Percentiles rank a stretch among this genome's conserved stretches.
phyloP scores from a whole-genome alignment of 2,329 filamentous ascomycete genomes.

The Ophiostoma novo-ulmi region DNA sequence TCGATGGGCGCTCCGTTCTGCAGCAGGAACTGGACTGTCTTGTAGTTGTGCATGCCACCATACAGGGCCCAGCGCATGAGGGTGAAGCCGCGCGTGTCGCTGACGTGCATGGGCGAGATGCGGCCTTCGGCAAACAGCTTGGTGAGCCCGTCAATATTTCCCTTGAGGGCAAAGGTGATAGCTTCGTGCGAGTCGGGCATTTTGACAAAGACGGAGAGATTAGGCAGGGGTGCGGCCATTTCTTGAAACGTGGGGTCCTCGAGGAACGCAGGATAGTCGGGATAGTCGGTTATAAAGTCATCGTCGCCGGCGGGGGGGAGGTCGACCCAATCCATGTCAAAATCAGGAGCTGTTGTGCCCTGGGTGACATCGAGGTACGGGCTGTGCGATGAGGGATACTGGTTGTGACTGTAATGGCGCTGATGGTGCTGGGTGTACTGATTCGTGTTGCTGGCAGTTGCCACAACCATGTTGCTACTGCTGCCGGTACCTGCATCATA shows the following conservation, averaged over 20 bases:
- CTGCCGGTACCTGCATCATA: neutral
- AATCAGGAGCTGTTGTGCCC: neutral
- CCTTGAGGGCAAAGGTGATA: constrained; percentile 7
- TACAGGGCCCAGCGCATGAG: constrained; percentile 8
- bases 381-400: neutral
- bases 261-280: neutral
- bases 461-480: neutral
- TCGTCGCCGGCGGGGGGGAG: neutral
- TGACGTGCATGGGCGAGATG: neutral
- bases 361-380: neutral
- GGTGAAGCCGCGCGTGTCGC: constrained; percentile 8
- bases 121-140: neutral
- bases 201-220: neutral
- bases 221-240: neutral
- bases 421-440: neutral
- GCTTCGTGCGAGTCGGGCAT: neutral
- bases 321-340: constrained; percentile 3
- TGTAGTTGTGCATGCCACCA: constrained; percentile 12
- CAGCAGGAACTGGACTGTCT: neutral
- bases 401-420: neutral
- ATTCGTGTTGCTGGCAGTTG: neutral
- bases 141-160: neutral
- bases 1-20: neutral
- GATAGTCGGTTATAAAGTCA: neutral
- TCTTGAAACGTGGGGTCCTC: neutral